Conservation (phyloP, 257 asterid species). For the Solanum corneliomulleri region DNA sequence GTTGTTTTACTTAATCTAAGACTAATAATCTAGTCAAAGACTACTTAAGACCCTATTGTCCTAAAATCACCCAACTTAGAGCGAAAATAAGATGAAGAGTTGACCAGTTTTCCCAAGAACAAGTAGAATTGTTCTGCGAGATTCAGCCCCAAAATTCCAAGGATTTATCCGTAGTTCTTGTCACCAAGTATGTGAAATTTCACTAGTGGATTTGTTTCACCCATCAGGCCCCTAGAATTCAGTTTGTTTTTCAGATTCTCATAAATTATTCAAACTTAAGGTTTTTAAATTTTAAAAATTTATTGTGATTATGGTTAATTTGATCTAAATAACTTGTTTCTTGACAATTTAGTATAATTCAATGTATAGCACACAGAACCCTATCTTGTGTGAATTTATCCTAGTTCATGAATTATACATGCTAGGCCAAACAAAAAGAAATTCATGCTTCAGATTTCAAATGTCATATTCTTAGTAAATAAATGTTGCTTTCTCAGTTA, state of each 20-base stretch:
- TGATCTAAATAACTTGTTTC: neutral
- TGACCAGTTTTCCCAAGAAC: neutral
- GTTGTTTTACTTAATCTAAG: neutral
- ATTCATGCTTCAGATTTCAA: neutral
- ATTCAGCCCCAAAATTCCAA: neutral
- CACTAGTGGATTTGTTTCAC: neutral
- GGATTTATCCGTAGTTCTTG: fast-evolving
- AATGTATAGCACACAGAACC: neutral
- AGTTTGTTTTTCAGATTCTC: neutral
- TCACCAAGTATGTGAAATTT: neutral
- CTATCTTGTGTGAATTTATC: neutral
- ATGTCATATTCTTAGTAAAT: neutral
- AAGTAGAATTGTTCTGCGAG: neutral
- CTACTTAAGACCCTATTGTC: neutral
- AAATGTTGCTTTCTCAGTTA: no score
- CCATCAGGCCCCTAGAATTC: neutral
- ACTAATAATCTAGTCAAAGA: neutral
- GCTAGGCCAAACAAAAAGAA: neutral
- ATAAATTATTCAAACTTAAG: neutral
- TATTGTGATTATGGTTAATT: neutral
- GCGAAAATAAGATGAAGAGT: no score
- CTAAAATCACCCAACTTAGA: neutral
- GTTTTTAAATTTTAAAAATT: no score
- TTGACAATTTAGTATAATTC: no score
- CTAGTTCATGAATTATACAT: neutral